phyloP scores from a whole-genome alignment of 1,139 yeast species.

The Candida sp. region DNA sequence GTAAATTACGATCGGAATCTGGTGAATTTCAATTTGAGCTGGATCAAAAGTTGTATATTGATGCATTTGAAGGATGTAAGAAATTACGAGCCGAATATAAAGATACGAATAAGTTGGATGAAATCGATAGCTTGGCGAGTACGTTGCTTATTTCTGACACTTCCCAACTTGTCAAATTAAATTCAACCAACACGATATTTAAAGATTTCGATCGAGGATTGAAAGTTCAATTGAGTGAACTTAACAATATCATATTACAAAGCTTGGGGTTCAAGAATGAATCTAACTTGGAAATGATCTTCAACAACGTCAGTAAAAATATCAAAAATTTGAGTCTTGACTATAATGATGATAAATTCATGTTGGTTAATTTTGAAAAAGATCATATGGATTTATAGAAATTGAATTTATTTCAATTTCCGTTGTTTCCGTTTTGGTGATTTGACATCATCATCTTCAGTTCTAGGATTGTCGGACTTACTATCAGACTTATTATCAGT shows the following conservation, averaged over 20 bases:
- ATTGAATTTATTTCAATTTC: slow-evolving; percentile 4
- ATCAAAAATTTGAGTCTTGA: slow-evolving; percentile 27
- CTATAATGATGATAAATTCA: slow-evolving; percentile 31
- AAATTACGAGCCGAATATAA: slow-evolving; percentile 29
- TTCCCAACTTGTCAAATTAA: slow-evolving; percentile 19
- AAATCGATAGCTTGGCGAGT: slow-evolving; percentile 24
- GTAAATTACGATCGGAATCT: slow-evolving; percentile 13
- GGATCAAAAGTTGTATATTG: slow-evolving; percentile 9
- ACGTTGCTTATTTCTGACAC: slow-evolving; percentile 25
- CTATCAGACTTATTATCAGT: slow-evolving; percentile 6
- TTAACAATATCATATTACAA: slow-evolving; percentile 28
- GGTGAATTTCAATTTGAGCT: slow-evolving; percentile 16
- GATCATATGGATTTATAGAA: slow-evolving; percentile 30
- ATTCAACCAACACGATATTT: slow-evolving; percentile 17
- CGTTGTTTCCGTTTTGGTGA: slow-evolving; percentile 6
- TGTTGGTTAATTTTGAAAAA: slow-evolving; percentile 36
- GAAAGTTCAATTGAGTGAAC: slow-evolving; percentile 14
- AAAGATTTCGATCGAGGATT: slow-evolving; percentile 18
- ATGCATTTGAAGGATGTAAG: slow-evolving; percentile 41
- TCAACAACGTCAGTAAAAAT: slow-evolving; percentile 30
- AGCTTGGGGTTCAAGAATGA: slow-evolving; percentile 21
- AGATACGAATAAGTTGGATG: slow-evolving; percentile 9
- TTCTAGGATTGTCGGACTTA: slow-evolving; percentile 1
- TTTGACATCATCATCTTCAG: slow-evolving; percentile 3
- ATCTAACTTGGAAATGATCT: slow-evolving; percentile 32